phyloP scores from a whole-genome alignment of 78 protist species.

The Thecamonas trahens region DNA sequence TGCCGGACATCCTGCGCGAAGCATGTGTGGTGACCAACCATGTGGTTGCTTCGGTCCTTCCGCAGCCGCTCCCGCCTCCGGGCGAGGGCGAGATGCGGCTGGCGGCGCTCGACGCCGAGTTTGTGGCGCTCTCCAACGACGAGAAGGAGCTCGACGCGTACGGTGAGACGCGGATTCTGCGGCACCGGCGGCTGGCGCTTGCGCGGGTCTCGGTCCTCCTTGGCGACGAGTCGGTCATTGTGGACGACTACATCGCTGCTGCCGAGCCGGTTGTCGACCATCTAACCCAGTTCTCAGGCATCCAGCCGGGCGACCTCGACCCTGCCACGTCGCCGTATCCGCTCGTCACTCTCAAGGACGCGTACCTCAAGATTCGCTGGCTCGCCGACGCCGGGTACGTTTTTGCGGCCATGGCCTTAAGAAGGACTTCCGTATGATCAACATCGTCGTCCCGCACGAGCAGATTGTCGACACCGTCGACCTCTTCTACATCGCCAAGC shows the following conservation, averaged over 20 bases:
- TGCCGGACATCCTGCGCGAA: background rate
- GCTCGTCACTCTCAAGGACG: constrained; percentile 50
- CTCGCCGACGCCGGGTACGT: constrained; percentile 59
- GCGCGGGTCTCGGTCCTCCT: constrained; percentile 55
- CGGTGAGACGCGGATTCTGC: constrained; percentile 50
- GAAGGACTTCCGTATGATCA: constrained; percentile 76
- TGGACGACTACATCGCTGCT: constrained; percentile 22
- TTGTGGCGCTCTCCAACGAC: constrained; percentile 57
- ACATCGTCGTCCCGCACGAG: background rate
- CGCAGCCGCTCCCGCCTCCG: constrained; percentile 18
- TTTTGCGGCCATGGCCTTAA: constrained; percentile 81
- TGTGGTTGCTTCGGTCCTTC: background rate
- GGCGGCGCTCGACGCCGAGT: constrained; percentile 78
- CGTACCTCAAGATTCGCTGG: constrained; percentile 59
- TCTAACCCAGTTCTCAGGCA: constrained; percentile 78
- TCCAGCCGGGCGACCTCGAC: constrained; percentile 80
- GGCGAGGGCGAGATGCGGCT: constrained; percentile 22
- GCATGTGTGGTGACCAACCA: background rate
- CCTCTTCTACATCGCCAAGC: constrained; percentile 53
- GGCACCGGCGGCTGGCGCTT: constrained; percentile 51
- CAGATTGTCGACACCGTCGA: constrained; percentile 80
- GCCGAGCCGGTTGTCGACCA: constrained; percentile 72
- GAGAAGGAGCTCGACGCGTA: constrained; percentile 37
- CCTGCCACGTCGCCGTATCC: constrained; percentile 37
- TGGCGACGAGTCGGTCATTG: background rate